A percentile compares a stretch with the other conserved stretches of the same genome.
Conservation (phyloP, 2,329 filamentous ascomycete species). For the Hypoxylon rubiginosum region DNA sequence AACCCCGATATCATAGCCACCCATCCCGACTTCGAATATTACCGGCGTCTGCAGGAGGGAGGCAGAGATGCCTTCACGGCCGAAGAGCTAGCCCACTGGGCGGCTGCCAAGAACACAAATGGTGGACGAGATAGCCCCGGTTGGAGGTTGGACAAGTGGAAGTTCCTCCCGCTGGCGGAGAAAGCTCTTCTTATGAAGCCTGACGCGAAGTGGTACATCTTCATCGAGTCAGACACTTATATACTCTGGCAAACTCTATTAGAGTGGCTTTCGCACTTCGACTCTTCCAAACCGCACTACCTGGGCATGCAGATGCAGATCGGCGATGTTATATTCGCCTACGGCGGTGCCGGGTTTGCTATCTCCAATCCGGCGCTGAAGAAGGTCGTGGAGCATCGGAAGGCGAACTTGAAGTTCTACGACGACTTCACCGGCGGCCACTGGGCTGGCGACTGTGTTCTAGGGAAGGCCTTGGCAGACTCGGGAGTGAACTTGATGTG, state of each 20-base stretch:
- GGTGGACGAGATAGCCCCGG: constrained; percentile 59
- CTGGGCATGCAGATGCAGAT: constrained; percentile 67
- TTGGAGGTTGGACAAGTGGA: constrained; percentile 70
- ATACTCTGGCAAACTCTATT: constrained; percentile 66
- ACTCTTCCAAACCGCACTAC: constrained; percentile 63
- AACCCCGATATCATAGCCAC: constrained; percentile 54
- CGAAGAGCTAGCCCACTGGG: constrained; percentile 48
- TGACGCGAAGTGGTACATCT: constrained; percentile 69
- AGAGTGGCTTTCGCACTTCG: constrained; percentile 64
- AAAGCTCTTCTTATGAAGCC: constrained; percentile 58
- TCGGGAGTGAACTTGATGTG: constrained; percentile 60
- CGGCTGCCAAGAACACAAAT: constrained; percentile 48
- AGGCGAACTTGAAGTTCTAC: constrained; percentile 56
- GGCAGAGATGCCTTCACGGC: constrained; percentile 59
- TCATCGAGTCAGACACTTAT: constrained; percentile 71
- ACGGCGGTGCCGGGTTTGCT: constrained; percentile 67
- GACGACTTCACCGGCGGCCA: constrained; percentile 61
- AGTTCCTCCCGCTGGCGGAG: constrained; percentile 68
- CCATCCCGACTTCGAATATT: constrained; percentile 65
- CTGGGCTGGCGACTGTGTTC: constrained; percentile 64
- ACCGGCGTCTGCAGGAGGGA: constrained; percentile 60
- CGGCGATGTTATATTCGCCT: constrained; percentile 63
- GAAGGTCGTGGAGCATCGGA: constrained; percentile 58
- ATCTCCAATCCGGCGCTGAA: constrained; percentile 64
- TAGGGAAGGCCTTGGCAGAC: constrained; percentile 62